Evolutionary conservation across 1,139 yeast species (phyloP).

Genomic region (Hemisphaericaspora subhashii): DNA sequence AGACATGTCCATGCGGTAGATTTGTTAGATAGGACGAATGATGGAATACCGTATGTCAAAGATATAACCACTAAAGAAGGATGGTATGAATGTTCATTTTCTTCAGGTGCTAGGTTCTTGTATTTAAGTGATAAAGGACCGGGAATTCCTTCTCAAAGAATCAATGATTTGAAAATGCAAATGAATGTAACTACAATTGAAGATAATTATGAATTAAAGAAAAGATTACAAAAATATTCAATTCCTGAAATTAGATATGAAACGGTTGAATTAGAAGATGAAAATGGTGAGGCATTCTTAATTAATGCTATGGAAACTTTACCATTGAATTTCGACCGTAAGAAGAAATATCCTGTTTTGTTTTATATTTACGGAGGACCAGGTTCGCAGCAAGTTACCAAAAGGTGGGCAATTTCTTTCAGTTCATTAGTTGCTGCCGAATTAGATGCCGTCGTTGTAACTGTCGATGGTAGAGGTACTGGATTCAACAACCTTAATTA

Average conservation of each 20-base stretch:
- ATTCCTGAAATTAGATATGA: conserved; percentile 50
- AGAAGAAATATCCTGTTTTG: conserved; percentile 62
- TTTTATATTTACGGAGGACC: conserved; percentile 83
- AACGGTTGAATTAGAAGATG: conserved; percentile 49
- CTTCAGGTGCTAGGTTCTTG: conserved; percentile 64
- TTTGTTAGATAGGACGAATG: conserved; percentile 29
- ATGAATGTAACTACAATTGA: conserved; percentile 43
- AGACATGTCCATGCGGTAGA: conserved; percentile 53
- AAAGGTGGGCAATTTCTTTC: conserved; percentile 54
- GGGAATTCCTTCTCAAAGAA: conserved; percentile 60
- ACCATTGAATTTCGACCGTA: conserved; percentile 59
- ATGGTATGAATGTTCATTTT: conserved; percentile 66
- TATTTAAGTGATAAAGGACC: conserved; percentile 67
- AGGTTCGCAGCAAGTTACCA: conserved; percentile 68
- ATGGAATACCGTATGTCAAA: conserved; percentile 31
- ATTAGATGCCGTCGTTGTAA: conserved; percentile 69
- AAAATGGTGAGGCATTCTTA: conserved; percentile 36
- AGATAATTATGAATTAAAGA: conserved; percentile 43
- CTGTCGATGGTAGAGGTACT: conserved; percentile 84
- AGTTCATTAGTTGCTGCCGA: conserved; percentile 69
- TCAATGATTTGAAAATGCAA: conserved; percentile 51
- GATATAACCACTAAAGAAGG: conserved; percentile 62
- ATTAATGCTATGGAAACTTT: conserved; percentile 63
- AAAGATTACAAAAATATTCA: conserved; percentile 41
- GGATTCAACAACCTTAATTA: conserved; percentile 54